Base-by-base conservation (phyloP, 495 filamentous ascomycete species). In the Penicillium pulvis region DNA sequence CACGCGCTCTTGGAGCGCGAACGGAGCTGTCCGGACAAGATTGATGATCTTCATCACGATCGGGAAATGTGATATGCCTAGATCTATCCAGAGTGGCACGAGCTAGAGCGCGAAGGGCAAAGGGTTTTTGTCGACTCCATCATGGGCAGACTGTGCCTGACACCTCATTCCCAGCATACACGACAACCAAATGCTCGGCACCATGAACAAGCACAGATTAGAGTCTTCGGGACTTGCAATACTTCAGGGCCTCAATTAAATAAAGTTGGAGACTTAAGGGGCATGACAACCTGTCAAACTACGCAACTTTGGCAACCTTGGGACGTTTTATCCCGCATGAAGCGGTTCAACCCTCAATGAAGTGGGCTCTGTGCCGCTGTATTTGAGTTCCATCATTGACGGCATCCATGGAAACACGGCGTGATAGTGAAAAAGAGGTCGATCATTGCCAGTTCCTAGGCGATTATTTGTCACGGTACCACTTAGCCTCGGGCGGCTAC, bases 1-100 rank as follows among this genome's bases (percentile, higher is more conserved):
- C 46, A 49, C 46, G 26, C 16, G 46, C 16, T 41, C 39, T 41
- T 41, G 46, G 26, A 30, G 26, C 12, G 8, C 14, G 16, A 49
- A 33, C 46, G 46, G 46, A 49, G 46, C 46, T 49, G 26, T 31
- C 46, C 46, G 46, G 46, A n/a, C 46, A 31, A 49, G 46, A 31
- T 33, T 30, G 26, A 33, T 17, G 46, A 49, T 49, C 46, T 49
- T 30, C 46, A 49, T 49, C 46, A 14, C 14, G 46, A 49, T 49
- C 46, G 46, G 46, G 39, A 11, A 41, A 6, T 49, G 26, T 49
- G 46, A 49, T 49, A 33, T 49, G 46, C 46, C 8, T 24, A 28
- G 46, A 49, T 28, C 46, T 26, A 16, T 19, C 10, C 26, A n/a
- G 26, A 31, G 19, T 24, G 26, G 16, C 16, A 30, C 26, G 26